These are phyloP conservation scores for Chlorella sp. DNA, from an alignment of 139 green algal species.

Conservation along the genomic window DNA sequence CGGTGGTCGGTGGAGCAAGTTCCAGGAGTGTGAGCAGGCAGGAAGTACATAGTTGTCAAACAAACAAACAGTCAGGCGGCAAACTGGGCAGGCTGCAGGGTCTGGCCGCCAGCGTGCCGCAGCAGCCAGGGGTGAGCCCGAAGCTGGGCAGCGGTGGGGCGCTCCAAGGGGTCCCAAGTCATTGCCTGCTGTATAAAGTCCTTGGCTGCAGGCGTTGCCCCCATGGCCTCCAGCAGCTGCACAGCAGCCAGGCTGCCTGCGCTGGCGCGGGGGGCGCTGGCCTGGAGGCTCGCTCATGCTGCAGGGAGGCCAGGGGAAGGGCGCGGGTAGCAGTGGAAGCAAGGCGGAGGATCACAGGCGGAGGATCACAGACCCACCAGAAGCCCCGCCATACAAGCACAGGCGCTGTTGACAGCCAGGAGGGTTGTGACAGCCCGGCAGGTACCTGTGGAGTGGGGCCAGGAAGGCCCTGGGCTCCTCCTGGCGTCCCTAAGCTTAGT, in stretches of 20 bases:
- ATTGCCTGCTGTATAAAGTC: neutral
- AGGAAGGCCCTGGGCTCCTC: too few relatives aligned
- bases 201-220: neutral
- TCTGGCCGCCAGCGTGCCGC: neutral
- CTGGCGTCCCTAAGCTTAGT: too few relatives aligned
- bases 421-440: too few relatives aligned
- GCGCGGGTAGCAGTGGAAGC: too few relatives aligned
- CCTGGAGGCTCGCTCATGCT: too few relatives aligned
- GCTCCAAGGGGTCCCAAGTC: neutral
- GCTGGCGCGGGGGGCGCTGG: too few relatives aligned
- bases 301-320: too few relatives aligned
- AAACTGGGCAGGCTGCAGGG: neutral
- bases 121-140: neutral
- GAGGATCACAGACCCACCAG: too few relatives aligned
- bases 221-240: neutral
- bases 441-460: too few relatives aligned
- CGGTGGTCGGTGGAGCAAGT: neutral
- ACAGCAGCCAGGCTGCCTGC: neutral
- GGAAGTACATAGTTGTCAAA: neutral
- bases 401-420: too few relatives aligned
- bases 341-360: too few relatives aligned
- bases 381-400: too few relatives aligned
- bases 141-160: neutral
- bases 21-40: neutral
- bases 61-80: neutral